phyloP scores from a whole-genome alignment of 2,329 filamentous ascomycete species.

The Xylaria sp. region DNA sequence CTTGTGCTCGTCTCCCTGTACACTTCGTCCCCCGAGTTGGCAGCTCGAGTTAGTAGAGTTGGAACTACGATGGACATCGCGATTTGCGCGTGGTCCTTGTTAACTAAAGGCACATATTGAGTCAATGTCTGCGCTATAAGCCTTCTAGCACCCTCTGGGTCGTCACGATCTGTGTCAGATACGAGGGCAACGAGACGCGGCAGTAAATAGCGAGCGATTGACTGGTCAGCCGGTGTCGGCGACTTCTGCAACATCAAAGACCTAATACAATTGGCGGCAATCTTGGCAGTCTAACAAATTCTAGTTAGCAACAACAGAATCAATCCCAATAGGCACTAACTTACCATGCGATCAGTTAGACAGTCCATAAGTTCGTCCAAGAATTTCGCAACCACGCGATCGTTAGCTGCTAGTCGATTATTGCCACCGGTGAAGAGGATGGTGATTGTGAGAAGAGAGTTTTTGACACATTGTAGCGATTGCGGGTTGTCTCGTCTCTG shows the following conservation, averaged over 20 bases:
- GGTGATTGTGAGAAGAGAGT: slow-evolving; percentile 84
- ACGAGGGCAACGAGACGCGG: slow-evolving; percentile 79
- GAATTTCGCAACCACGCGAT: slow-evolving; percentile 76
- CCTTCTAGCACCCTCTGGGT: slow-evolving; percentile 76
- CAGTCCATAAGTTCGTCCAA: slow-evolving; percentile 85
- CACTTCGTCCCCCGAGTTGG: slow-evolving; percentile 62
- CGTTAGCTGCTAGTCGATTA: slow-evolving; percentile 74
- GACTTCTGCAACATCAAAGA: slow-evolving; percentile 75
- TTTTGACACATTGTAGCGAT: slow-evolving; percentile 88
- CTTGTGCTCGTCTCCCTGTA: slow-evolving; percentile 77
- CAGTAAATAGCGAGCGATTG: slow-evolving; percentile 75
- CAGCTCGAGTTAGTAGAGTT: slow-evolving; percentile 74
- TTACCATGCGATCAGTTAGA: slow-evolving; percentile 75
- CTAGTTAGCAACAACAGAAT: slow-evolving; percentile 24
- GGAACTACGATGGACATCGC: slow-evolving; percentile 81
- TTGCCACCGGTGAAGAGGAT: slow-evolving; percentile 84
- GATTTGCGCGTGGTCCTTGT: slow-evolving; percentile 52
- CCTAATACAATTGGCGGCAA: slow-evolving; percentile 87
- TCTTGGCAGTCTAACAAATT: slow-evolving; percentile 73
- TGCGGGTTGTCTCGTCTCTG: slow-evolving; percentile 77
- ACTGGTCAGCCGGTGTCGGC: slow-evolving; percentile 69
- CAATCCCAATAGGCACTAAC: slow-evolving; percentile 20
- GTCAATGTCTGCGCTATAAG: slow-evolving; percentile 77
- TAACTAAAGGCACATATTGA: slow-evolving; percentile 64
- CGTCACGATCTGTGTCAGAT: slow-evolving; percentile 71